phyloP scores from a whole-genome alignment of 805 yeast species.

The Candida arabinofermentans region DNA sequence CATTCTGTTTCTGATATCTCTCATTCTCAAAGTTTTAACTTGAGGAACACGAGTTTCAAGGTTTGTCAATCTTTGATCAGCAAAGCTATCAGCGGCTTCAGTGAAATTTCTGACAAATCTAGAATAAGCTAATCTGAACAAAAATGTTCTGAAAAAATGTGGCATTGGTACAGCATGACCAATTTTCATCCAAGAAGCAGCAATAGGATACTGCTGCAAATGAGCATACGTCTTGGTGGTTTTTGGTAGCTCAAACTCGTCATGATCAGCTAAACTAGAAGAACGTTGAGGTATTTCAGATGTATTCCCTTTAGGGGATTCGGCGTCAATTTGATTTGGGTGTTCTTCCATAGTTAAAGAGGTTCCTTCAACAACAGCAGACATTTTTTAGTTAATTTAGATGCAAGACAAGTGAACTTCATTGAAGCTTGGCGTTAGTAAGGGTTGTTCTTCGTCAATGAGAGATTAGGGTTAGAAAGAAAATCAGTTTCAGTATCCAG shows the following conservation, averaged over 20 bases:
- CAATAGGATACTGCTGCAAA: slow-evolving; percentile 45
- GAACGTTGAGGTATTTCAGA: background rate
- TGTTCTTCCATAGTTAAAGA: too few species aligned
- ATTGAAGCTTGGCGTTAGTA: too few species aligned
- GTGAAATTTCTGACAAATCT: slow-evolving; percentile 20
- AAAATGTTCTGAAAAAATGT: slow-evolving; percentile 20
- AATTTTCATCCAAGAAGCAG: slow-evolving; percentile 31
- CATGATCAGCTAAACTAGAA: background rate
- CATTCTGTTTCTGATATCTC: slow-evolving; percentile 43
- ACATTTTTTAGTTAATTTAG: slow-evolving; percentile 1
- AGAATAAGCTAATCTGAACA: slow-evolving; percentile 25
- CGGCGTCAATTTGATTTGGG: too few species aligned
- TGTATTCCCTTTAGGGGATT: too few species aligned
- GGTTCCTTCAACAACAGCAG: slow-evolving; percentile 7
- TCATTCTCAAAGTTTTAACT: slow-evolving; percentile 49
- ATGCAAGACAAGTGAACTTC: background rate
- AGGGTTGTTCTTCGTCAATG: too few species aligned
- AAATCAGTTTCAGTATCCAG: too few species aligned
- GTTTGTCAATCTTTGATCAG: slow-evolving; percentile 51
- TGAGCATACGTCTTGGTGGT: slow-evolving; percentile 36
- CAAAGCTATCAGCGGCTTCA: slow-evolving; percentile 39
- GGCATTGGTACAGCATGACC: slow-evolving; percentile 25
- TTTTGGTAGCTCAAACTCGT: slow-evolving; percentile 9
- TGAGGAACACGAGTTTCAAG: slow-evolving; percentile 61
- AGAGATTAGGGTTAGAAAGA: too few species aligned